Evolutionary conservation across 176 grass and related monocot genomes (phyloP), one percentile per base, ranked within the genome.

Genomic region (Areca catechu): DNA sequence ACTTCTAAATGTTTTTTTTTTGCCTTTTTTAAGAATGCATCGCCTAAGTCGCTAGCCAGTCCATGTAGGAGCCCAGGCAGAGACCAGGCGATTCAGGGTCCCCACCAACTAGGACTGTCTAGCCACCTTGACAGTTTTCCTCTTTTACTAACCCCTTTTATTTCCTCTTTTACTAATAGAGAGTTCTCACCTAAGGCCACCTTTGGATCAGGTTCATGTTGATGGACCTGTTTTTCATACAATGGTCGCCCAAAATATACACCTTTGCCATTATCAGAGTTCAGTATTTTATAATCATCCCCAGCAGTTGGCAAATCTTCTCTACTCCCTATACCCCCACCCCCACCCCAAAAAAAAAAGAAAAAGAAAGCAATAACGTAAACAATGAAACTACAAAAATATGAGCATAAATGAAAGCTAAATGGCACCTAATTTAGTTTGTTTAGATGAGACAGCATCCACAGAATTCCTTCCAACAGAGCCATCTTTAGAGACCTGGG

Each of bases 401-500:
- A 67, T 7, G 57, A 51, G 18, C 55, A 19, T 51, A 69, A 75
- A 67, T 16, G 50, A 16, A 21, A 72, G n/a, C 14, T 51, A 21
- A 64, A 61, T 30, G 12, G 24, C n/a, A 71, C 76, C 67, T 80
- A 70, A 72, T 76, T 79, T 91, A 73, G 56, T 17, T 60, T 78
- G 71, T 74, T 78, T 73, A 56, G 52, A 53, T 51, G 54, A 49
- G 52, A 60, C 47, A 56, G 52, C 53, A 61, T 81, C 79, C 34
- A 16, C 51, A 65, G 57, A 80, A 76, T 60, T 71, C 80, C 83
- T 97, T 24, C 81, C 87, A 79, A 77, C 78, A 69, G 84, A 75
- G 16, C 72, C 69, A 66, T 99, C 94, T 73, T 99, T 99, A 7
- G 72, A 67, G 62, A 71, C 75, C 56, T 93, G 94, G 83, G 83